Evolutionary conservation across 2,329 filamentous ascomycete genomes (phyloP), one percentile per base, ranked within the genome.

Genomic region (Didymella exigua): DNA sequence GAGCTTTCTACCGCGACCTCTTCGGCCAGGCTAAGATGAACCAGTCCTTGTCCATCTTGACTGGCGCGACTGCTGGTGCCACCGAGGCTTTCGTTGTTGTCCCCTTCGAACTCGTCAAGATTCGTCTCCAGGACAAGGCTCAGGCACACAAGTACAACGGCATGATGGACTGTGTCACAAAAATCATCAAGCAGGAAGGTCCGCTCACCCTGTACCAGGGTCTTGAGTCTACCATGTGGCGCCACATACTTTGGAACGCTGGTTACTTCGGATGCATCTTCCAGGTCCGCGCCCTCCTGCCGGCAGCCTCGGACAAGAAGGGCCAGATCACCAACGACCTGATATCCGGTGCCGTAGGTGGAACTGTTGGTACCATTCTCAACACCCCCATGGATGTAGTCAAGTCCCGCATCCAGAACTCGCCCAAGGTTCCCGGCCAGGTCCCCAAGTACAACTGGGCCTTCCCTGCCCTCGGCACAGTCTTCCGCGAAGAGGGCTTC

Each of bases 181-280:
- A 95, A 86, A 96, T 91, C 34, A 82, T 97, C 66, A 86, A 86
- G 74, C 82, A 87, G 57, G 93, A 98, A 77, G 93, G 95, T 7
- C 79, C 88, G 14, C 82, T 98, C 60, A 91, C 93, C 56, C 83
- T 99, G 74, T 99, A 98, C 84, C 96, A 98, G 77, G 95, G 95
- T 53, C 86, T 99, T 42, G 95, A 99, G 81, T 93, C 90, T 58
- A 99, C 95, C 51, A 81, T 98, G 80, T 99, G 95, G 95, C 88
- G 95, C 61, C 95, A 99, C 78, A 86, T 92, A 51, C 81, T 92
- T 57, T 97, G 93, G 93, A 97, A 97, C 78, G 86, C 90, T 13
- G 93, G 93, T 55, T 97, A 96, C 84, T 99, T 99, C 76, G 95
- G 95, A 71, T 96, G 92, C 78, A 99, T 99, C 76, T 96, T 96